Evolutionary conservation across 371 early-diverging fungal species (phyloP).

Genomic region (Rhizopus stolonifer): DNA sequence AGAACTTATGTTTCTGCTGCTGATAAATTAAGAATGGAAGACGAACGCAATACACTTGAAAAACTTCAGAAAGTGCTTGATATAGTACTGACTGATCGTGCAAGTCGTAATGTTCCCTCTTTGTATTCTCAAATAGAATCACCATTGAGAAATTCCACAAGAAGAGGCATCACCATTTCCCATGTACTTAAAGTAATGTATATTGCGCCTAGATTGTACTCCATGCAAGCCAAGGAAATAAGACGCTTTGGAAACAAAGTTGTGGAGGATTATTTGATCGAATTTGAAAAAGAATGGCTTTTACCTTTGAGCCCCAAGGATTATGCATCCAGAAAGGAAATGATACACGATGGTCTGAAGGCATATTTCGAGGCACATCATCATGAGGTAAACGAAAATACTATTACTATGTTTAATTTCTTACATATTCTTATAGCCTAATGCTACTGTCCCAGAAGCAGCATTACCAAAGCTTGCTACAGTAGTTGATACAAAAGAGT

Average conservation of each 20-base stretch:
- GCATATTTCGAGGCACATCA: slow-evolving; percentile 27
- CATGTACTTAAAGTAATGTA: slow-evolving; percentile 36
- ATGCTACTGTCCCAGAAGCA: slow-evolving; percentile 37
- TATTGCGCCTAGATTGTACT: slow-evolving; percentile 33
- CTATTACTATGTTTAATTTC: neutral
- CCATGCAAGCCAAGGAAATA: slow-evolving; percentile 26
- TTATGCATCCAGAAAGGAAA: slow-evolving; percentile 24
- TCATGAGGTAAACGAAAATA: slow-evolving; percentile 1
- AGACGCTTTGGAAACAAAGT: slow-evolving; percentile 25
- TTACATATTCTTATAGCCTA: slow-evolving; percentile 8
- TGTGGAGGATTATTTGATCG: slow-evolving; percentile 31
- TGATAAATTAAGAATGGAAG: slow-evolving; percentile 31
- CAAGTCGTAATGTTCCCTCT: slow-evolving; percentile 28
- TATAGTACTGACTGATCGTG: slow-evolving; percentile 36
- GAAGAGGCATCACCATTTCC: slow-evolving; percentile 27
- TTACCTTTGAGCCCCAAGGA: slow-evolving; percentile 35
- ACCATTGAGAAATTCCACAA: slow-evolving; percentile 30
- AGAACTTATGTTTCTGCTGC: slow-evolving; percentile 15
- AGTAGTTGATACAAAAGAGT: slow-evolving; percentile 33
- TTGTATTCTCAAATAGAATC: slow-evolving; percentile 40
- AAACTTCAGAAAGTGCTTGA: slow-evolving; percentile 37
- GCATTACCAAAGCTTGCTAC: slow-evolving; percentile 30
- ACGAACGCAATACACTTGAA: slow-evolving; percentile 26
- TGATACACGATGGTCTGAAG: slow-evolving; percentile 16
- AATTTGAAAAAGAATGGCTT: slow-evolving; percentile 28